phyloP scores from a whole-genome alignment of 768 basidiomycete genomes.

The Saitozyma podzolica region DNA sequence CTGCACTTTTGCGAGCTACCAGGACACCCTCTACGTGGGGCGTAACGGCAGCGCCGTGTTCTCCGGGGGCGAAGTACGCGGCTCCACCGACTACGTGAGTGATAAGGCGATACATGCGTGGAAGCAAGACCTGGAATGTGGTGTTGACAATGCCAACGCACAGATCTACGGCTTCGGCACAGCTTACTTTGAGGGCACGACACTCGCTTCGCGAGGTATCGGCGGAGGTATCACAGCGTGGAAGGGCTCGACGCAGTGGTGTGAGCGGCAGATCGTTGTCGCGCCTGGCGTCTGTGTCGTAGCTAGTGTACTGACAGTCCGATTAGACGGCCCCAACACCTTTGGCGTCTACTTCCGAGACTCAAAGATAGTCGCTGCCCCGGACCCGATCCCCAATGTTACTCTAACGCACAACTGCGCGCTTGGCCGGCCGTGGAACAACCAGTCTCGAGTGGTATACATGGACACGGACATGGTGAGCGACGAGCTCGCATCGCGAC shows the following conservation, averaged over 20 bases:
- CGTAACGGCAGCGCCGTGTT: conserved; percentile 63
- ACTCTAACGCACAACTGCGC: conserved; percentile 59
- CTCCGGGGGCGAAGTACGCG: conserved; percentile 64
- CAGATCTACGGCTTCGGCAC: conserved; percentile 50
- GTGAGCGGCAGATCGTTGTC: conserved; percentile 10
- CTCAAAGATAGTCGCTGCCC: neutral
- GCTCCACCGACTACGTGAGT: conserved; percentile 62
- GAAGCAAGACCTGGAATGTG: too few species aligned
- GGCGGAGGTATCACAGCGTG: conserved; percentile 69
- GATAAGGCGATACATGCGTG: neutral
- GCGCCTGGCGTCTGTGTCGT: conserved; percentile 53
- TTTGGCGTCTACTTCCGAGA: neutral
- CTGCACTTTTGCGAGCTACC: conserved; percentile 63
- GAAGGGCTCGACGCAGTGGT: conserved; percentile 55
- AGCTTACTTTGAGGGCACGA: conserved; percentile 57
- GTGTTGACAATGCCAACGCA: neutral
- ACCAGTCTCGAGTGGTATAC: conserved; percentile 61
- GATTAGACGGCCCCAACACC: neutral
- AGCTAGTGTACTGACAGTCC: too few species aligned
- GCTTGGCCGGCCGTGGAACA: conserved; percentile 70
- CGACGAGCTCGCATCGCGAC: conserved; percentile 45
- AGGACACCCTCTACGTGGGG: conserved; percentile 70
- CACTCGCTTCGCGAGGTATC: conserved; percentile 65
- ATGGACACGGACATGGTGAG: conserved; percentile 62
- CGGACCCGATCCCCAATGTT: conserved; percentile 59